Conservation (phyloP, 768 basidiomycete genomes). For the Exsudoporus frostii region DNA sequence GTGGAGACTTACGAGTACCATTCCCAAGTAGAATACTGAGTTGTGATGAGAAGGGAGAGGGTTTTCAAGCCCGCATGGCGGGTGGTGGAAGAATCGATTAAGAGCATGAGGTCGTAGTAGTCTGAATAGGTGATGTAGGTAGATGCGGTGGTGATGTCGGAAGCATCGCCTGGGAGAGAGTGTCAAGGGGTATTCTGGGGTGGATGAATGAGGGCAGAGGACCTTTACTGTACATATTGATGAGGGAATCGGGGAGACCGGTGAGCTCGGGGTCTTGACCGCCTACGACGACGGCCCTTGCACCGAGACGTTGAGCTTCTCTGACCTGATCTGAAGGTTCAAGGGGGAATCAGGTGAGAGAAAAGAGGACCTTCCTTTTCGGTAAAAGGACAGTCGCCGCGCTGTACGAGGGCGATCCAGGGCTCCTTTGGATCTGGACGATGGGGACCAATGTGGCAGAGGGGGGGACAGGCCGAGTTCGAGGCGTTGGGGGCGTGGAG, state of each 20-base stretch:
- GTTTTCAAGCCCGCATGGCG: conserved; percentile 76
- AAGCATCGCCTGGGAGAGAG: conserved; percentile 63
- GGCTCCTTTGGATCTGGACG: conserved; percentile 61
- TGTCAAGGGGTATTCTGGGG: conserved; percentile 3
- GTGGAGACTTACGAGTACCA: conserved; percentile 75
- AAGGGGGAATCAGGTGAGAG: conserved; percentile 15
- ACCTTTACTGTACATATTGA: conserved; percentile 95
- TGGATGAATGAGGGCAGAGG: conserved; percentile 34
- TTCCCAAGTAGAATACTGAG: conserved; percentile 82
- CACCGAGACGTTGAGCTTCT: conserved; percentile 69
- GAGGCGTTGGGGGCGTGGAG: neutral
- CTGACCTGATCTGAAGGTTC: conserved; percentile 34
- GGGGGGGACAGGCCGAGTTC: conserved; percentile 66
- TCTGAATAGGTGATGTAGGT: conserved; percentile 87
- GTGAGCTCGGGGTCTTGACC: conserved; percentile 66
- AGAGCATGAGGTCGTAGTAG: conserved; percentile 63
- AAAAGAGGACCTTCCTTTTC: conserved; percentile 60
- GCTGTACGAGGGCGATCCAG: conserved; percentile 90
- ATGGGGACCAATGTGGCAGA: conserved; percentile 56
- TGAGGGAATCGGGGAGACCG: conserved; percentile 70
- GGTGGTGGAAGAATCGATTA: conserved; percentile 73
- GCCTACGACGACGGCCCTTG: conserved; percentile 88
- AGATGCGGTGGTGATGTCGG: conserved; percentile 78
- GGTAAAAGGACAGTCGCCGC: conserved; percentile 88
- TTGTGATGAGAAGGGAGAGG: conserved; percentile 71